phyloP scores from a whole-genome alignment of 345 rosid genomes.

The Moricandia moricandioides region DNA sequence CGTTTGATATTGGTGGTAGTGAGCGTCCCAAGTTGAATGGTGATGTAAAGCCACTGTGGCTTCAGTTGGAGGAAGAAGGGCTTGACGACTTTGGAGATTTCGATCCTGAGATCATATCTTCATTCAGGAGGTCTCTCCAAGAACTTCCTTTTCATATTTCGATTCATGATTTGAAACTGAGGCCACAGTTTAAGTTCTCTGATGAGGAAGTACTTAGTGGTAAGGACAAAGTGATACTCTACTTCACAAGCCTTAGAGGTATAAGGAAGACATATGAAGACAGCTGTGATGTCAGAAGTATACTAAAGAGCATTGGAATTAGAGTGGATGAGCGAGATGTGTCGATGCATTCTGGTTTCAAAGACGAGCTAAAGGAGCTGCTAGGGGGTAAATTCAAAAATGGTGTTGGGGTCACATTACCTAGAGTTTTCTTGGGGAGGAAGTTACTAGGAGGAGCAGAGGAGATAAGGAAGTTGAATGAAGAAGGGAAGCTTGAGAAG shows the following conservation, averaged over 20 bases:
- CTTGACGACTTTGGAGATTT: conserved; percentile 40
- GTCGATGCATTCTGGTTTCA: conserved; percentile 88
- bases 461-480: conserved; percentile 67
- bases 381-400: conserved; percentile 42
- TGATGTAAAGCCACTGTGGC: conserved; percentile 46
- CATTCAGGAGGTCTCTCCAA: conserved; percentile 57
- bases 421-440: conserved; percentile 69
- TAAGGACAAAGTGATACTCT: conserved; percentile 58
- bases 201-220: conserved; percentile 7
- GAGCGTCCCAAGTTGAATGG: conserved; percentile 41
- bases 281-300: conserved; percentile 61
- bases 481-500: conserved; percentile 81
- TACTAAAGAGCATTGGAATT: conserved; percentile 56
- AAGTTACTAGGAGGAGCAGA: conserved; percentile 80
- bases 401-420: conserved; percentile 45
- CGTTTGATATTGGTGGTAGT: conserved; percentile 48
- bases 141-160: conserved; percentile 60
- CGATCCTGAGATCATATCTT: conserved; percentile 61
- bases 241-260: conserved; percentile 83
- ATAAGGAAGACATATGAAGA: conserved; percentile 86
- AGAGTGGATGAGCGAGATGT: conserved; percentile 78
- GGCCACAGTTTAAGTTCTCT: neutral
- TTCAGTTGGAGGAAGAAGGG: conserved; percentile 47
- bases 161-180: conserved; percentile 27
- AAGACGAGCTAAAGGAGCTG: conserved; percentile 64